Conservation (phyloP, 257 asterid species). For the Salvia rosmarinus region DNA sequence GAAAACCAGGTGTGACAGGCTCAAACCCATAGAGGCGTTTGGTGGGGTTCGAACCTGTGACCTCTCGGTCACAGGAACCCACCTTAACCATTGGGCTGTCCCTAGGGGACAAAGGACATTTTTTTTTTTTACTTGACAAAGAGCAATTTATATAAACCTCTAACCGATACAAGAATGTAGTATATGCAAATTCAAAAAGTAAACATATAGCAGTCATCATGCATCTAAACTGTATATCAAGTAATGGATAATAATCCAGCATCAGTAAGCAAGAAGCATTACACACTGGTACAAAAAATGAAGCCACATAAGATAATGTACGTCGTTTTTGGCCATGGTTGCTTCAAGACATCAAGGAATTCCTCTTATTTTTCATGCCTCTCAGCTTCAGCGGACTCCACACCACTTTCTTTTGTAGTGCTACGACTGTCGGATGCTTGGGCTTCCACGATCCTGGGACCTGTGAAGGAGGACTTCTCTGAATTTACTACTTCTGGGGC, state of each 20-base stretch:
- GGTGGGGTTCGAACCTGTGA: no score
- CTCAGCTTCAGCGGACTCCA: constrained; percentile 69
- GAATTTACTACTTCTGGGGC: constrained; percentile 58
- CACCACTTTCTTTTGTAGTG: constrained; percentile 62
- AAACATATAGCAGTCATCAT: neutral
- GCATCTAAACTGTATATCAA: constrained; percentile 12
- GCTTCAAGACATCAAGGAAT: constrained; percentile 36
- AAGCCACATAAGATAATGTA: neutral
- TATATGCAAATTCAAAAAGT: neutral
- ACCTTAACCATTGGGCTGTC: no score
- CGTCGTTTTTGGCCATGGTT: neutral
- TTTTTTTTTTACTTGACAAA: no score
- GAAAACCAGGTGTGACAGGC: no score
- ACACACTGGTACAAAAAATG: constrained; percentile 6
- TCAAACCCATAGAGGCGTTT: no score
- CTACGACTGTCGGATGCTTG: constrained; percentile 64
- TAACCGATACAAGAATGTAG: neutral
- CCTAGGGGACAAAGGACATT: no score
- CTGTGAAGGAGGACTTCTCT: constrained; percentile 55
- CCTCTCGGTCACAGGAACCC: no score
- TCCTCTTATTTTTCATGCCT: constrained; percentile 48
- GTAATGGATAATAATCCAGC: constrained; percentile 1
- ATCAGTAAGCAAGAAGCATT: constrained; percentile 41
- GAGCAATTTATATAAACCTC: no score
- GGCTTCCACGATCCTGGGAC: constrained; percentile 55